These are phyloP conservation scores for Torrubiellomyces zombiae DNA, from an alignment of 2,329 filamentous ascomycete genomes.

Conservation along the genomic window DNA sequence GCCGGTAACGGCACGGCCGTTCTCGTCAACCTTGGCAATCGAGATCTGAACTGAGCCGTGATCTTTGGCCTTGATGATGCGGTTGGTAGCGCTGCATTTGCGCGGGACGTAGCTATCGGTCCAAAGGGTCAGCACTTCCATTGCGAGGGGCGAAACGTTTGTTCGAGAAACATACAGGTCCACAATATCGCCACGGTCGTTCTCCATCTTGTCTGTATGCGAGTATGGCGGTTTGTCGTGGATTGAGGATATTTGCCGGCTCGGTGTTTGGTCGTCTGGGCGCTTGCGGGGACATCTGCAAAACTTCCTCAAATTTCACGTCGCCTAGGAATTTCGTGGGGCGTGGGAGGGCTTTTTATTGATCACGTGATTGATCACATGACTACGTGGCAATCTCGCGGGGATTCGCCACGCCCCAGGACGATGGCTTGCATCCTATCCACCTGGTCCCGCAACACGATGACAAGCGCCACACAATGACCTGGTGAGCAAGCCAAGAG, in stretches of 20 bases:
- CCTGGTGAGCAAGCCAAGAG: too few relatives aligned
- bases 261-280: too few relatives aligned
- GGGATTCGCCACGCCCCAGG: slow-evolving; percentile 3
- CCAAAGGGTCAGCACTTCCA: slow-evolving; percentile 11
- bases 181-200: slow-evolving; percentile 99
- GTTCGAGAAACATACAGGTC: slow-evolving; percentile 59
- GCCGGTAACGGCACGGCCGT: slow-evolving; percentile 80
- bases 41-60: slow-evolving; percentile 97
- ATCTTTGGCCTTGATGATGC: slow-evolving; percentile 99
- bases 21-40: slow-evolving; percentile 97
- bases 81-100: slow-evolving; percentile 98
- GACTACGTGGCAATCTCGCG: slow-evolving; percentile 16
- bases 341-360: slow-evolving; percentile 18
- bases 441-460: slow-evolving; percentile 1
- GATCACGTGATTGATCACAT: slow-evolving; percentile 18
- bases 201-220: slow-evolving; percentile 70
- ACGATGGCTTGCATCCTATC: background rate
- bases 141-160: slow-evolving; percentile 3
- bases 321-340: slow-evolving; percentile 19
- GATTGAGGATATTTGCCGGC: too few relatives aligned
- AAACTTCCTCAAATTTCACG: slow-evolving; percentile 18
- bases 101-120: slow-evolving; percentile 75
- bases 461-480: too few relatives aligned
- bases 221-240: slow-evolving; percentile 12
- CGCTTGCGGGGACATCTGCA: too few relatives aligned